A percentile compares a stretch with the other conserved stretches of the same genome.
Conservation (phyloP, 495 filamentous ascomycete genomes). For the Penicilliopsis zonata region DNA sequence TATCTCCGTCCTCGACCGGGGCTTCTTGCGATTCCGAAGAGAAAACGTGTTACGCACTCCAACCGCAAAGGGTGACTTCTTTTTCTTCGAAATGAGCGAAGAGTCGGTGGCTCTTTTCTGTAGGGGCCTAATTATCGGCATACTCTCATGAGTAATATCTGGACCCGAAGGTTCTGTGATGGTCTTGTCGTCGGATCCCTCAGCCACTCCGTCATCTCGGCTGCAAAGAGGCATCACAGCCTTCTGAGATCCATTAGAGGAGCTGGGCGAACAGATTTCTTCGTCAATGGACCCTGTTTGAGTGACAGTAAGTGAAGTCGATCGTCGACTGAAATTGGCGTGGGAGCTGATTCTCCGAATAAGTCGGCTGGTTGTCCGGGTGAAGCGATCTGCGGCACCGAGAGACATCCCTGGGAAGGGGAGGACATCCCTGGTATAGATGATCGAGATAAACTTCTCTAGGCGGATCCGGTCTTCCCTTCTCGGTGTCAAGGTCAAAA, state of each 20-base stretch:
- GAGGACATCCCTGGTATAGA: constrained; percentile 76
- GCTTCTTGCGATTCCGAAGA: background rate
- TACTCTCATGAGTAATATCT: background rate
- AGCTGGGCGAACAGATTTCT: constrained; percentile 8
- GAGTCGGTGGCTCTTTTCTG: background rate
- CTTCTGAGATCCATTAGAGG: no score
- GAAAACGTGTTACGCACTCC: background rate
- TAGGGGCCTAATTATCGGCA: background rate
- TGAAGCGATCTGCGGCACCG: constrained; percentile 40
- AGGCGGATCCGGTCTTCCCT: constrained; percentile 66
- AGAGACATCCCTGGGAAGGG: constrained; percentile 77
- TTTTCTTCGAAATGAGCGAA: background rate
- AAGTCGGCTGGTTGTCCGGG: constrained; percentile 57
- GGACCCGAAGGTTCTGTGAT: background rate
- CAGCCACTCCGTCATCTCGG: no score
- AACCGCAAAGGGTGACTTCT: background rate
- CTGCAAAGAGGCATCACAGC: no score
- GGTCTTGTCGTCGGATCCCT: no score
- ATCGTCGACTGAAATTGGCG: constrained; percentile 17
- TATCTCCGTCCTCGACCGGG: background rate
- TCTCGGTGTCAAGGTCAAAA: constrained; percentile 41
- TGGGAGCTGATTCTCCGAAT: constrained; percentile 66
- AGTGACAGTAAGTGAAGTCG: constrained; percentile 16
- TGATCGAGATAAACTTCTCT: constrained; percentile 60
- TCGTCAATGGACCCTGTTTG: constrained; percentile 5